These are phyloP conservation scores for Ormosia emarginata DNA, from an alignment of 306 rosid genomes.

Conservation along the genomic window DNA sequence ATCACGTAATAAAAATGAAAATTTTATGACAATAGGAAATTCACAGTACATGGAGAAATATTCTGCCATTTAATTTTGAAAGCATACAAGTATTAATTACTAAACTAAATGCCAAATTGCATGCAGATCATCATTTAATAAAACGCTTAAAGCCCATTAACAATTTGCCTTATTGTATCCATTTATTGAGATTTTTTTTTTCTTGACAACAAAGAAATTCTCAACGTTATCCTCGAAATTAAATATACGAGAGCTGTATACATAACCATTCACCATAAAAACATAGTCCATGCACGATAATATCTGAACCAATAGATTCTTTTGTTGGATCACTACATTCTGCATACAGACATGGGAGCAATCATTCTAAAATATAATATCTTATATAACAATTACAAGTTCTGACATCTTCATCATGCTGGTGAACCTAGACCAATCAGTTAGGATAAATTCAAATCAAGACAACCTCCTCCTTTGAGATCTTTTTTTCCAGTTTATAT, in stretches of 20 bases:
- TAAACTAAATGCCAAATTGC: not conserved
- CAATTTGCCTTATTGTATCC: not conserved
- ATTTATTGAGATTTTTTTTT: not conserved
- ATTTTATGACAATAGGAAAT: not conserved
- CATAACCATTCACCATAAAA: not conserved
- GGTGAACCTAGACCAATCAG: slow-evolving; percentile 28
- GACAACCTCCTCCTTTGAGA: not conserved
- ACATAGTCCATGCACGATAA: slow-evolving; percentile 7
- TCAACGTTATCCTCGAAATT: not conserved
- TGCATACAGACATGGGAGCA: slow-evolving; percentile 27
- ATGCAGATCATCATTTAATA: not conserved
- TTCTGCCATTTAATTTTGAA: not conserved
- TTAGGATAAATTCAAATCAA: slow-evolving; percentile 11
- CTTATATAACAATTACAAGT: not conserved
- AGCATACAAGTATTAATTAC: not conserved
- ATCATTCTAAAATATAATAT: slow-evolving; percentile 25
- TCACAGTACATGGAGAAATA: not conserved
- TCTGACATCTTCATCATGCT: slow-evolving; percentile 20
- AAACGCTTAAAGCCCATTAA: not conserved
- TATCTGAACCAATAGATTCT: slow-evolving; percentile 15
- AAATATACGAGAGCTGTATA: not conserved
- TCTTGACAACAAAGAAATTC: not conserved
- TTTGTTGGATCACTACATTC: slow-evolving; percentile 21
- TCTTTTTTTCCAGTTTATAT: not conserved
- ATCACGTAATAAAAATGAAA: not conserved